Conservation (phyloP, 164 flowering plant species). For the Liquidambar formosana region DNA sequence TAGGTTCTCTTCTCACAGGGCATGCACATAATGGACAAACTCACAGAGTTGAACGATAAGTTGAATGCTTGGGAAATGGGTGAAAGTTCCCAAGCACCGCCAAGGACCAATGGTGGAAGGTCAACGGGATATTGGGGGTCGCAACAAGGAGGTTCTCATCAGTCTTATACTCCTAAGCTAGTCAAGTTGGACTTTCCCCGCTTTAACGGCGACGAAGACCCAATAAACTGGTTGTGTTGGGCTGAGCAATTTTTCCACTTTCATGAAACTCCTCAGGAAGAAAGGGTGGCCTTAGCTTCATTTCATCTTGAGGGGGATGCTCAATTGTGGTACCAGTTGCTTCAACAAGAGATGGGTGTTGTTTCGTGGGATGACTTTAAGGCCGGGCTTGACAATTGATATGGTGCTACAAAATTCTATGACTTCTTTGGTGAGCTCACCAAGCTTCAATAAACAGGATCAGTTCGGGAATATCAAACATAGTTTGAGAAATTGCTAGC, state of each 20-base stretch:
- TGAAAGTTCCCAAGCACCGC: background rate
- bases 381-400: background rate
- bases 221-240: background rate
- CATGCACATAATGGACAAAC: background rate
- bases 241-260: background rate
- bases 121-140: background rate
- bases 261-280: background rate
- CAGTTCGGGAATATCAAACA: background rate
- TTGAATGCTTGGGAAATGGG: background rate
- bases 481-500: background rate
- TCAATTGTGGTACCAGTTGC: conserved; percentile 6
- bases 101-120: background rate
- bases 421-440: conserved; percentile 10
- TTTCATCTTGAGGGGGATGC: conserved; percentile 10
- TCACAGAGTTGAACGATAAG: background rate
- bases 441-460: background rate
- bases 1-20: background rate
- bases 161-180: background rate
- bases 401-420: background rate
- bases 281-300: background rate
- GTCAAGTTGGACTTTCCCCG: background rate
- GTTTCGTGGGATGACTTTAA: conserved; percentile 1
- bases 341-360: background rate
- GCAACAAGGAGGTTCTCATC: background rate
- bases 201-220: background rate